Evolutionary conservation across 768 basidiomycete genomes (phyloP), one percentile per base, ranked within the genome.

Genomic region (Trametes gibbosa): DNA sequence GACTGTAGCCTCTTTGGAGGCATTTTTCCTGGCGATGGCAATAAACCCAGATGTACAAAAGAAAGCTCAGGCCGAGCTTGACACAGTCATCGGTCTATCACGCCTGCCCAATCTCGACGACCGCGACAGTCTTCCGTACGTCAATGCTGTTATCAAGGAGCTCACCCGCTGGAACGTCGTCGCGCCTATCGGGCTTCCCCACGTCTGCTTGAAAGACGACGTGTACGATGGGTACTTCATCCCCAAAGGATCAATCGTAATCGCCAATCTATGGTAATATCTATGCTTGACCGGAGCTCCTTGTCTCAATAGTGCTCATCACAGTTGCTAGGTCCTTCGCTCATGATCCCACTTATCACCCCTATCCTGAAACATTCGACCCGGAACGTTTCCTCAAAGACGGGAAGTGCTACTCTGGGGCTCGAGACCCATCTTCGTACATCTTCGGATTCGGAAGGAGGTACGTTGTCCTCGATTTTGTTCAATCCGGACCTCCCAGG

Each of bases 371-470:
- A 7, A 63, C 56, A 29, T 84, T 84, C 68, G 68, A 66, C 19
- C 83, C 83, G 4, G 77, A 82, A 40, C 75, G 83, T 46, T 81
- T 74, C 7, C 69, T 75, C 24, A 64, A 70, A 14, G 66, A 70
- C 39, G 70, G 45, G 7, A 17, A 51, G 16, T 51, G 24, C 37
- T 19, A 53, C 19, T 25, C 50, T 8, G 14, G 35, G 21, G 53
- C 27, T n/a, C 41, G 41, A n/a, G 58, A 59, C 58, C 47, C 51
- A 23, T 53, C 53, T 24, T 39, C 32, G n/a, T 39, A 40, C 35
- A 47, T 35, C 24, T 59, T 59, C 46, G 58, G 58, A 2, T 53
- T 23, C 21, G 48, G 46, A 21, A 16, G 40, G n/a, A 29, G 25
- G 55, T 54, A 12, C 16, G 53, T 45, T 24, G 2, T 5, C 24